Conservation (phyloP, 441 rosid species). For the Croton setiger region DNA sequence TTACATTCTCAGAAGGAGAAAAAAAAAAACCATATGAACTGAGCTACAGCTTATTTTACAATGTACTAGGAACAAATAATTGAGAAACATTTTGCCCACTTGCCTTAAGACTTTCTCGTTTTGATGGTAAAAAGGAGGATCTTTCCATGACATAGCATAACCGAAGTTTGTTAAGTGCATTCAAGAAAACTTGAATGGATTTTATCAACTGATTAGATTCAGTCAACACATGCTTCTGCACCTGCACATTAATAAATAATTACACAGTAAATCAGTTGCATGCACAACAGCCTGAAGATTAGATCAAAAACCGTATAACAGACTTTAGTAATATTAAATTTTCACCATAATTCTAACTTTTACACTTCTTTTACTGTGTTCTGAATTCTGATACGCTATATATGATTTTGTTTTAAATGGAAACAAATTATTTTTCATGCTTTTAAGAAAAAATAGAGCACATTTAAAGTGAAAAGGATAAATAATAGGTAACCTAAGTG, state of each 20-base stretch:
- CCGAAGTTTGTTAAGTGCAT: constrained; percentile 89
- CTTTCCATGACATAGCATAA: constrained; percentile 62
- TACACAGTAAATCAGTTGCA: constrained; percentile 6
- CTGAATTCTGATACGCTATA: neutral
- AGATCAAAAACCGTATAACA: constrained; percentile 2
- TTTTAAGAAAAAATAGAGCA: too few species aligned
- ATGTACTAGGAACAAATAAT: constrained; percentile 15
- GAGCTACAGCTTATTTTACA: constrained; percentile 8
- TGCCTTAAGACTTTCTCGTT: constrained; percentile 65
- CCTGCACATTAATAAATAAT: constrained; percentile 46
- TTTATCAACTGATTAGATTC: constrained; percentile 73
- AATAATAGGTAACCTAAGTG: too few species aligned
- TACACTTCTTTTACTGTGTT: neutral
- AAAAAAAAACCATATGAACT: neutral
- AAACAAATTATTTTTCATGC: neutral
- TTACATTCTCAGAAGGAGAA: neutral
- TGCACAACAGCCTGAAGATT: constrained; percentile 4
- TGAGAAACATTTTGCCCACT: constrained; percentile 19
- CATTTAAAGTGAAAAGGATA: neutral
- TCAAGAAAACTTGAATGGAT: constrained; percentile 83
- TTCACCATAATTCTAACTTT: neutral
- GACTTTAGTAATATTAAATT: neutral
- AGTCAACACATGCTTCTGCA: constrained; percentile 64
- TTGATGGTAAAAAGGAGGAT: constrained; percentile 43
- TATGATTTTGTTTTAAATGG: neutral